A percentile compares a stretch with the other conserved stretches of the same genome.
Conservation (phyloP, 331 rosid genomes). For the Quercus phellos region DNA sequence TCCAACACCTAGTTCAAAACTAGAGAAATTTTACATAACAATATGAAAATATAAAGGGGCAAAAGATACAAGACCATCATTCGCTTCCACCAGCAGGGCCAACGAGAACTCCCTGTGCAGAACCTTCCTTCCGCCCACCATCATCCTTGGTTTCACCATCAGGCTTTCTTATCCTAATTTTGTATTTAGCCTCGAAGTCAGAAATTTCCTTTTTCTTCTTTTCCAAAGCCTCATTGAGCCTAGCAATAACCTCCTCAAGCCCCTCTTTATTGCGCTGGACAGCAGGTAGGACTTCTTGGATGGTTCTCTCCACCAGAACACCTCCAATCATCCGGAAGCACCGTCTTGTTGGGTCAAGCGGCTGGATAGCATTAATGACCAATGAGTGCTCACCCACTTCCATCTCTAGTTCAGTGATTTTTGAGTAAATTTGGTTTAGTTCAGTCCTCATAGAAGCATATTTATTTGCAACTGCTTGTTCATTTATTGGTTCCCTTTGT, state of each 20-base stretch:
- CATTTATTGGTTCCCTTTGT: conserved; percentile 68
- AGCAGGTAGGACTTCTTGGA: conserved; percentile 90
- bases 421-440: conserved; percentile 90
- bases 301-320: conserved; percentile 94
- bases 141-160: conserved; percentile 71
- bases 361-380: conserved; percentile 84
- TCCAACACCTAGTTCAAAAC: background rate
- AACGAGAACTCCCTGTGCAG: conserved; percentile 94
- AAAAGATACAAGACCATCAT: conserved; percentile 24
- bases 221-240: conserved; percentile 81
- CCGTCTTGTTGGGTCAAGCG: conserved; percentile 79
- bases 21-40: background rate
- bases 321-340: conserved; percentile 97
- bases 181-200: conserved; percentile 82
- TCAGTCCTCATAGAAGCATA: conserved; percentile 81
- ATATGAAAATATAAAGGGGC: background rate
- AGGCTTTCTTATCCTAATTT: conserved; percentile 70
- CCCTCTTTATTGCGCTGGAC: conserved; percentile 92
- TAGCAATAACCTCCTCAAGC: conserved; percentile 69
- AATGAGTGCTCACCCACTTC: conserved; percentile 82
- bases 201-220: conserved; percentile 88
- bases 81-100: conserved; percentile 78
- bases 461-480: conserved; percentile 78
- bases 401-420: conserved; percentile 96
- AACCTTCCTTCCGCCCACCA: conserved; percentile 67